Conservation (phyloP, 441 rosid species). For the Corymbia citriodora region DNA sequence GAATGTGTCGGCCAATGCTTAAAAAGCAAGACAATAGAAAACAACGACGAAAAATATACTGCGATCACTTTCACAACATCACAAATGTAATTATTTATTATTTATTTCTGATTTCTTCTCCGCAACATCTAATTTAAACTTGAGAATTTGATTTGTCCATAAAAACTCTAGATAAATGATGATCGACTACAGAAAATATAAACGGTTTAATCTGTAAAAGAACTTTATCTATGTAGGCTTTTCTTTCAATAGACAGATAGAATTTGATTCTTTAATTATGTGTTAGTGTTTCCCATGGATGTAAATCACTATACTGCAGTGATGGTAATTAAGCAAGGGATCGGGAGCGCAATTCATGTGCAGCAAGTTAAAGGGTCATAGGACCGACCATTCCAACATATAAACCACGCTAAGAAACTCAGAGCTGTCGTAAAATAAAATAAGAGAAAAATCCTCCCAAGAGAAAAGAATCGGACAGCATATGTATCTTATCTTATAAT, state of each 20-base stretch:
- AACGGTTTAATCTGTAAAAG: no score
- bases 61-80: not conserved
- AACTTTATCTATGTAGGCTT: no score
- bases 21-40: not conserved
- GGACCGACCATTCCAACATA: not conserved
- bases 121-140: not conserved
- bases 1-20: not conserved
- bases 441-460: not conserved
- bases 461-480: not conserved
- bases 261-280: no score
- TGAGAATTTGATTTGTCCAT: not conserved
- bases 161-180: no score
- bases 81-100: not conserved
- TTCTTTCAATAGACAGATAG: no score
- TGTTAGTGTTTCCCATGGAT: no score
- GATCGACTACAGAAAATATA: no score
- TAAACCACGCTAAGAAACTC: not conserved
- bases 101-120: not conserved
- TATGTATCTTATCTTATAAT: not conserved
- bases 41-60: not conserved
- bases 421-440: not conserved
- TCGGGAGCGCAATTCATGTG: no score
- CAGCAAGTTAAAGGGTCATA: no score
- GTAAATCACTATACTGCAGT: no score
- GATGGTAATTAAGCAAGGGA: no score